Evolutionary conservation across 2,329 filamentous ascomycete genomes (phyloP), one percentile per base, ranked within the genome.

Genomic region (Bipolaris zeicola): DNA sequence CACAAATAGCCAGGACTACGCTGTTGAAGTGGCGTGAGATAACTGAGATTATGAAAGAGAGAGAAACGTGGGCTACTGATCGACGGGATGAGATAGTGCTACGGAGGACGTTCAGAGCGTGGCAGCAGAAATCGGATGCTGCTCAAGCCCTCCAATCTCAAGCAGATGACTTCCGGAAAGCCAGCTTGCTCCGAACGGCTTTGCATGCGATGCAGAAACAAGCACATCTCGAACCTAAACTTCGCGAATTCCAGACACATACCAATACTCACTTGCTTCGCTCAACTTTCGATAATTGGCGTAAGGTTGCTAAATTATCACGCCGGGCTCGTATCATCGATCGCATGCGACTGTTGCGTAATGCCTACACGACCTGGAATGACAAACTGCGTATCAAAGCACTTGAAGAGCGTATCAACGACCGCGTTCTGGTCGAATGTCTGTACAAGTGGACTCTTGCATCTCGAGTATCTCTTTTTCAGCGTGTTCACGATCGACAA

Each of bases 361-460:
- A 85, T 67, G 78, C 83, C 3, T 86, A 83, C 78, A 86, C 81
- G 1, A 76, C 77, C 10, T 89, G 87, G 87, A 88, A 88, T 60
- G 84, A 88, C 64, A 76, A 77, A 14, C 77, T 87, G 14, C 83
- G 86, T 16, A 81, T 79, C 58, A 78, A 81, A 62, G 80, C 81
- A 14, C 71, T 88, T 1, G 75, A 73, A 46, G 75, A 79, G 18
- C 81, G 80, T 13, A 83, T 87, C 45, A 79, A 87, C 60, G 81
- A 84, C 60, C 81, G 86, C 3, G 62, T 87, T 38, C 75, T 84
- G 39, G 73, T 83, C 28, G 81, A 88, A 65, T 73, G 78, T 6
- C 76, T 89, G 58, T 87, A 87, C 70, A 85, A 80, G 70, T 88
- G 85, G 86, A 79, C 83, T n/a, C 66, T 88, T 28, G 80, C 82